These are phyloP conservation scores for Agrocybe praecox DNA, from an alignment of 768 basidiomycete species.

Conservation along the genomic window DNA sequence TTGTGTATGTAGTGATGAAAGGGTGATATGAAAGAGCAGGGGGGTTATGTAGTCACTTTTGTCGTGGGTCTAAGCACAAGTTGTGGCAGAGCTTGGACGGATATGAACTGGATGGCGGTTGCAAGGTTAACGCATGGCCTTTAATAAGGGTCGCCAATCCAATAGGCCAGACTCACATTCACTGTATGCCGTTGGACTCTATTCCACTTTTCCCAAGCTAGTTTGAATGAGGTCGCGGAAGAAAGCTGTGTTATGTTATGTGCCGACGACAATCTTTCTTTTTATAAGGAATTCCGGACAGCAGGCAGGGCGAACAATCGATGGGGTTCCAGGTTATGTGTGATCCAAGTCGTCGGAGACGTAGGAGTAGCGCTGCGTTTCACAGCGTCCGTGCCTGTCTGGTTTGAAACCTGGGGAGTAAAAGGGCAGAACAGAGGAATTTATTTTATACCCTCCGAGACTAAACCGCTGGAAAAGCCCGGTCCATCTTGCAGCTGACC, in stretches of 20 bases:
- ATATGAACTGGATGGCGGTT: slow-evolving; percentile 1
- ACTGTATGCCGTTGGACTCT: no score
- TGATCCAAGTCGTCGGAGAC: not conserved
- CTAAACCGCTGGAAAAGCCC: not conserved
- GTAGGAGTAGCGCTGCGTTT: not conserved
- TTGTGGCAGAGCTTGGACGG: not conserved
- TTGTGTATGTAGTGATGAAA: slow-evolving; percentile 4
- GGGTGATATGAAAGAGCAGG: not conserved
- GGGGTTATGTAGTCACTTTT: not conserved
- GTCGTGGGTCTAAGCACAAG: not conserved
- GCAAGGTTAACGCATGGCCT: slow-evolving; percentile 4
- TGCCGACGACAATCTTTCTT: not conserved
- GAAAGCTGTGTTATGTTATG: not conserved
- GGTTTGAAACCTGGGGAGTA: not conserved
- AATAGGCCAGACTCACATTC: not conserved
- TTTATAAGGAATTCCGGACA: not conserved
- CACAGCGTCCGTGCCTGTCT: not conserved
- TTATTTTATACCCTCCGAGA: not conserved
- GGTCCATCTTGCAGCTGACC: not conserved
- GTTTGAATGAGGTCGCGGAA: not conserved
- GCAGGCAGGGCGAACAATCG: not conserved
- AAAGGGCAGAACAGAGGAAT: not conserved
- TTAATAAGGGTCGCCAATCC: not conserved
- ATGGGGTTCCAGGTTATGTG: not conserved
- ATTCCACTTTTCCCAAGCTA: not conserved